phyloP scores from a whole-genome alignment of 75 land plant genomes.

The Cunninghamia lanceolata region DNA sequence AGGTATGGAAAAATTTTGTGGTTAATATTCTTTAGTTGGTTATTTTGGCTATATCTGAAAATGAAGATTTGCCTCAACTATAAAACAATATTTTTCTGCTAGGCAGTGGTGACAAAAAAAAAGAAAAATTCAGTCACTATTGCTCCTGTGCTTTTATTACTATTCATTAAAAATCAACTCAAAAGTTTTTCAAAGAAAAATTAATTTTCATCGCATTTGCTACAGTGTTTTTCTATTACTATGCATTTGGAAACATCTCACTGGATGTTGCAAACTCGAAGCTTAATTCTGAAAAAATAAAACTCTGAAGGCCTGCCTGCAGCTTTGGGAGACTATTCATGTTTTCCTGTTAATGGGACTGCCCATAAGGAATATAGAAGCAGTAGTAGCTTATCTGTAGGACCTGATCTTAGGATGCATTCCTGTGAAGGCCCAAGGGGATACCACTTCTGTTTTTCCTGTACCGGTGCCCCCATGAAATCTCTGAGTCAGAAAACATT shows the following conservation, averaged over 20 bases:
- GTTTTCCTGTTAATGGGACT: neutral
- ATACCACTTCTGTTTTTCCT: neutral
- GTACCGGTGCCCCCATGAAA: neutral
- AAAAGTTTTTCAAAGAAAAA: neutral
- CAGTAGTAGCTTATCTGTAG: neutral
- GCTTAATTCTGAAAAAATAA: too few species aligned
- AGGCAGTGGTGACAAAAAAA: neutral
- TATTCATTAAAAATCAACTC: neutral
- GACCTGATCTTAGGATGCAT: neutral
- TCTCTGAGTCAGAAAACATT: neutral
- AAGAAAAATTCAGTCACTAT: neutral
- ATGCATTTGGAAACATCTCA: neutral
- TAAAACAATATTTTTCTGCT: neutral
- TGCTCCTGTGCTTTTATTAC: neutral
- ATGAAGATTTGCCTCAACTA: neutral
- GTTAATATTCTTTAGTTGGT: neutral
- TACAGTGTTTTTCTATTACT: too few species aligned
- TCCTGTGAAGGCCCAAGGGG: neutral
- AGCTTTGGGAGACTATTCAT: neutral
- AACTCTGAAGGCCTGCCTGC: neutral
- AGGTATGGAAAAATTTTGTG: constrained; percentile 21
- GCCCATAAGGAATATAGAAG: neutral
- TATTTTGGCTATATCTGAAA: neutral
- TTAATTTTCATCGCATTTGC: too few species aligned
- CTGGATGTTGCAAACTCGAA: neutral